Base-by-base conservation (phyloP, 2,329 filamentous ascomycete genomes). In the Fusarium proliferatum region DNA sequence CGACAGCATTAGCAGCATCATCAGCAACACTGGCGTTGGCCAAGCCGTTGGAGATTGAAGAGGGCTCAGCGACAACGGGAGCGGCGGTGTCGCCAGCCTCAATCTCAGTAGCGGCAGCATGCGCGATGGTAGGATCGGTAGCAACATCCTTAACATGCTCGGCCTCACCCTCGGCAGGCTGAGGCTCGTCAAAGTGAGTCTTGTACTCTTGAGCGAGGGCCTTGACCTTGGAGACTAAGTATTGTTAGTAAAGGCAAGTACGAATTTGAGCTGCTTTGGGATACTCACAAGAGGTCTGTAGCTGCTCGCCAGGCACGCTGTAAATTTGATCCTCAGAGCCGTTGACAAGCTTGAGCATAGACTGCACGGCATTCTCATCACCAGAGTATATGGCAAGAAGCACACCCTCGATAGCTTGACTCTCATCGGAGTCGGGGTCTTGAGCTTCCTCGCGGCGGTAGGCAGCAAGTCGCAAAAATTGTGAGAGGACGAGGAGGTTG, bases 381-480 rank as follows among this genome's bases (percentile, higher is more conserved):
- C 94, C 94, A 51, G 90, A 90, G 82, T 97, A 96, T 38, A 96
- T 92, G 68, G 92, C 88, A 52, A 95, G 86, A 65, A 97, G 86
- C 39, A 94, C 91, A 59, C 93, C 93, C 83, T 97, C 94, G 67
- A 96, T 91, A 41, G 93, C 94, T 82, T 91, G 90, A 82, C 91
- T 94, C 84, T 96, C 93, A 64, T 95, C 93, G 9, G 88, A 82
- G 45, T 86, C 83, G 53, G 89, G 87, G 76, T 93, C 88, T 61
- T 86, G 88, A 72, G 93, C 93, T 79, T 94, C 91, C 26, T 90
- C 87, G 76, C 93, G 89, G 74, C 94, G 90, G 76, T 93, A 91
- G 65, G 94, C 94, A 67, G 94, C 94, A 42, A 95, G 88, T 74
- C 93, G 90, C 73, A 96, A 85, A 85, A 96, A 97, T 80, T 94